phyloP scores from a whole-genome alignment of 2,329 filamentous ascomycete genomes.

The Acrodontium crateriforme region DNA sequence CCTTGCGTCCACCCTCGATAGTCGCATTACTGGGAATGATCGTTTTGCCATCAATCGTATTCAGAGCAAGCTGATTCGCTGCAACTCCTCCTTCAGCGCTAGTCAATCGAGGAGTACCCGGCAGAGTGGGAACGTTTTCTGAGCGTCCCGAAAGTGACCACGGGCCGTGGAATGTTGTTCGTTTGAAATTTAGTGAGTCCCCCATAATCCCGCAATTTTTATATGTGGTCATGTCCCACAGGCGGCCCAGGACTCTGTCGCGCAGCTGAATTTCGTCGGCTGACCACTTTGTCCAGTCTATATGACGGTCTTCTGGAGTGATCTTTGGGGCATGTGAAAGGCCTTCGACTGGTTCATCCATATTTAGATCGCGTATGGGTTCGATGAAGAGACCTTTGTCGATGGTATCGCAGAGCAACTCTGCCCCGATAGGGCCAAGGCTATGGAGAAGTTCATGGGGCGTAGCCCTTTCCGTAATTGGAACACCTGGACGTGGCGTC shows the following conservation, averaged over 20 bases:
- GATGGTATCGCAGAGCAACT: constrained; percentile 56
- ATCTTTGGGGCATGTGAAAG: constrained; percentile 59
- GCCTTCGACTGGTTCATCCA: neutral
- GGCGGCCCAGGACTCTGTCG: constrained; percentile 46
- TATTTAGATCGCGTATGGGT: constrained; percentile 27
- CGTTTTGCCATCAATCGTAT: neutral
- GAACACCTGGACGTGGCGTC: constrained; percentile 38
- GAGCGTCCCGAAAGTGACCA: too few relatives aligned
- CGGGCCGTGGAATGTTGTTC: constrained; percentile 12
- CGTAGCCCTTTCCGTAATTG: constrained; percentile 35
- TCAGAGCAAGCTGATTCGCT: neutral
- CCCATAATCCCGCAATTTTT: constrained; percentile 5
- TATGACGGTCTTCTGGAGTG: constrained; percentile 44
- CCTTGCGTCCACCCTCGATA: constrained; percentile 1
- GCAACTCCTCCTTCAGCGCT: neutral
- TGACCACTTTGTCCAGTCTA: constrained; percentile 46
- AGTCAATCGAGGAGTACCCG: neutral
- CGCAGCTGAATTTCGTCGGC: constrained; percentile 42
- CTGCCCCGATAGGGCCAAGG: constrained; percentile 51
- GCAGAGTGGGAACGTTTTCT: too few relatives aligned
- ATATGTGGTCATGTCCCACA: constrained; percentile 44
- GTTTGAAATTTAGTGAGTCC: constrained; percentile 3
- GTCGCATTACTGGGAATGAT: constrained; percentile 1
- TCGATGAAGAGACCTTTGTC: constrained; percentile 49
- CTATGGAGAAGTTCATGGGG: constrained; percentile 37